A percentile compares a stretch with the other conserved stretches of the same genome.
Conservation (phyloP, 2,329 filamentous ascomycete genomes). For the Penicillium sp. region DNA sequence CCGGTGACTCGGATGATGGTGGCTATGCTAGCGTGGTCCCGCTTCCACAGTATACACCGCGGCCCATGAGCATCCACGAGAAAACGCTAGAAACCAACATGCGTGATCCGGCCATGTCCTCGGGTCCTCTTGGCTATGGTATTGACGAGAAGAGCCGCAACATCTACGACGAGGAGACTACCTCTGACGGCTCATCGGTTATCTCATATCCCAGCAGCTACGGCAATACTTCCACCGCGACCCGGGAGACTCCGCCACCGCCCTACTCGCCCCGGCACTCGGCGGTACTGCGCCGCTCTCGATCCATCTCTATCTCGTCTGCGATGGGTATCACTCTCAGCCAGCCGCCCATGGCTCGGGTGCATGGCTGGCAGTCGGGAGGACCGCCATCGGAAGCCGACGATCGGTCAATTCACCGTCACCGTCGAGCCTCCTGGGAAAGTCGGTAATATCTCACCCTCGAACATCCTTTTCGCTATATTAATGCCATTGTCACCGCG, state of each 20-base stretch:
- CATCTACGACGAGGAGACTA: slow-evolving; percentile 29
- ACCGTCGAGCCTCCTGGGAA: slow-evolving; percentile 27
- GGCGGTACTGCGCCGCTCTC: slow-evolving; percentile 27
- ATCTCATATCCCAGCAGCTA: slow-evolving; percentile 42
- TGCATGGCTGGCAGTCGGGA: slow-evolving; percentile 28
- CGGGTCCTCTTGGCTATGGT: slow-evolving; percentile 11
- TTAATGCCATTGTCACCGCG: background rate
- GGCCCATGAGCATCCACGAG: slow-evolving; percentile 36
- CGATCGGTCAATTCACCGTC: slow-evolving; percentile 20
- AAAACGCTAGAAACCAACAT: slow-evolving; percentile 37
- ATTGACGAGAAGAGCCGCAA: slow-evolving; percentile 32
- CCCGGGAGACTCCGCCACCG: slow-evolving; percentile 40
- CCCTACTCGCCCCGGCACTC: slow-evolving; percentile 37
- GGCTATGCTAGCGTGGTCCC: slow-evolving; percentile 33
- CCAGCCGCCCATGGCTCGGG: slow-evolving; percentile 23
- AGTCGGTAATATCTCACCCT: slow-evolving; percentile 16
- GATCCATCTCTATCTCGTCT: slow-evolving; percentile 32
- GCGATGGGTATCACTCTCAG: slow-evolving; percentile 22
- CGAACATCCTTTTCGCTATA: background rate
- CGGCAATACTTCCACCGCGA: slow-evolving; percentile 43
- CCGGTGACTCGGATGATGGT: slow-evolving; percentile 21
- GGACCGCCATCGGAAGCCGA: slow-evolving; percentile 22
- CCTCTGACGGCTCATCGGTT: slow-evolving; percentile 38
- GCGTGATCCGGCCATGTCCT: slow-evolving; percentile 29
- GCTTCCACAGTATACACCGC: slow-evolving; percentile 40